Conservation (phyloP, 176 grass and related monocot genomes). For the Oryza rufipogon region DNA sequence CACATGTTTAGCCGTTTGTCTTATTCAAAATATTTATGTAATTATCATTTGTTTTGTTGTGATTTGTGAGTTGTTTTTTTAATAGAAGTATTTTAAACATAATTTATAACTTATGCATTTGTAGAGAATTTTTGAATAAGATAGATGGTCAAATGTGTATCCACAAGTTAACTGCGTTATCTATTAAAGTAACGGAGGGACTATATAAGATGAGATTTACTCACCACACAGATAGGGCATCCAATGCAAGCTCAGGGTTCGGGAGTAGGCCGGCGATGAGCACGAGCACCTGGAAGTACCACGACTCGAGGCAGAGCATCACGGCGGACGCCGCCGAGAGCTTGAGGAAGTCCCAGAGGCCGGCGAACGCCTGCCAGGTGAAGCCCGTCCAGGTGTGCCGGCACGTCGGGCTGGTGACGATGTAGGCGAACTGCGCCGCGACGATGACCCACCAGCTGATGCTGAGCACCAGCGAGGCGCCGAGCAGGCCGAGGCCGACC, state of each 20-base stretch:
- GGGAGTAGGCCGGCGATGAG: constrained; percentile 69
- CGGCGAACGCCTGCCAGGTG: constrained; percentile 44
- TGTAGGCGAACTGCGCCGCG: constrained; percentile 49
- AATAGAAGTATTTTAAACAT: too few relatives aligned
- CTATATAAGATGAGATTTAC: background rate
- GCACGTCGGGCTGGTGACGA: constrained; percentile 35
- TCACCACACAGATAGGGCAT: constrained; percentile 62
- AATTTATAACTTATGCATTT: too few relatives aligned
- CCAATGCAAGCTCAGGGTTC: constrained; percentile 63
- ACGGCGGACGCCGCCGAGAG: constrained; percentile 50
- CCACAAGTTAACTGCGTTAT: too few relatives aligned
- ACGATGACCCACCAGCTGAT: constrained; percentile 53
- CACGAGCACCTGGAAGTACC: constrained; percentile 72
- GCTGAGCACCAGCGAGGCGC: constrained; percentile 61
- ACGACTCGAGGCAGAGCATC: constrained; percentile 69
- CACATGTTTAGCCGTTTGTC: too few relatives aligned
- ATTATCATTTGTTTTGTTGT: too few relatives aligned
- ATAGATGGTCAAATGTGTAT: too few relatives aligned
- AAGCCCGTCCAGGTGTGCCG: constrained; percentile 50
- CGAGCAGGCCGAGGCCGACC: constrained; percentile 46
- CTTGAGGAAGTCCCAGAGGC: constrained; percentile 48
- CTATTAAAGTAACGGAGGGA: too few relatives aligned
- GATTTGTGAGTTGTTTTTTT: too few relatives aligned
- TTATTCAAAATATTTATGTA: too few relatives aligned
- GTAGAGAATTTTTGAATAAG: too few relatives aligned